These are phyloP conservation scores for Fusarium brevicatenulatum DNA, from an alignment of 2,329 filamentous ascomycete genomes.

Conservation along the genomic window DNA sequence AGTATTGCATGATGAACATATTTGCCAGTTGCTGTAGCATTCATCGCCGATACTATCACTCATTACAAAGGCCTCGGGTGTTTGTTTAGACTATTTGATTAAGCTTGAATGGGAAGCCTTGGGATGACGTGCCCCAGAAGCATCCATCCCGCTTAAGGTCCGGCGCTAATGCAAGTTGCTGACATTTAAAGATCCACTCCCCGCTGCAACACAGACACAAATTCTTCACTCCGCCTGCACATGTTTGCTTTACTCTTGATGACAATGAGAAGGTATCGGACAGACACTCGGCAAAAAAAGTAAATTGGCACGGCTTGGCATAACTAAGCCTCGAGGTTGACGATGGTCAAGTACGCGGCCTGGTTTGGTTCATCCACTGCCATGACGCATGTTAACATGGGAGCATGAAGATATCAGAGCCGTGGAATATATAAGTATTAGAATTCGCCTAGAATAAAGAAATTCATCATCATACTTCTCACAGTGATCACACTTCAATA, in stretches of 20 bases:
- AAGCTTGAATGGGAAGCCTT: not conserved
- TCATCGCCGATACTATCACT: fast-evolving
- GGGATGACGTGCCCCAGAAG: not conserved
- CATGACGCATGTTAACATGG: not conserved
- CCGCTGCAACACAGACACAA: not conserved
- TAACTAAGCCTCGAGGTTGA: not conserved
- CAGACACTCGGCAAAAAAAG: not conserved
- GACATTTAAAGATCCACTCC: not conserved
- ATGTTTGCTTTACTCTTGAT: not conserved
- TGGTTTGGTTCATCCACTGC: fast-evolving
- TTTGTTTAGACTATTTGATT: not conserved
- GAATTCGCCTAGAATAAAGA: fast-evolving
- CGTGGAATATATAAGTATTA: not conserved
- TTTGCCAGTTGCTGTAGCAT: not conserved
- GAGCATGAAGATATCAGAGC: too few relatives aligned
- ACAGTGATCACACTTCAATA: fast-evolving
- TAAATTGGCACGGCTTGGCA: not conserved
- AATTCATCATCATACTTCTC: fast-evolving
- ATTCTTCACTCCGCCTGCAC: not conserved
- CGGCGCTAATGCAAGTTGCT: not conserved
- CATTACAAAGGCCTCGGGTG: fast-evolving
- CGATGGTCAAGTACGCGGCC: not conserved
- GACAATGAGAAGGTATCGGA: fast-evolving
- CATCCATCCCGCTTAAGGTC: not conserved
- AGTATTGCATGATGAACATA: too few relatives aligned